A percentile compares a stretch with the other conserved stretches of the same genome.
These are phyloP conservation scores for Suhomyces kilbournensis DNA, from an alignment of 805 yeast genomes.

Conservation along the genomic window DNA sequence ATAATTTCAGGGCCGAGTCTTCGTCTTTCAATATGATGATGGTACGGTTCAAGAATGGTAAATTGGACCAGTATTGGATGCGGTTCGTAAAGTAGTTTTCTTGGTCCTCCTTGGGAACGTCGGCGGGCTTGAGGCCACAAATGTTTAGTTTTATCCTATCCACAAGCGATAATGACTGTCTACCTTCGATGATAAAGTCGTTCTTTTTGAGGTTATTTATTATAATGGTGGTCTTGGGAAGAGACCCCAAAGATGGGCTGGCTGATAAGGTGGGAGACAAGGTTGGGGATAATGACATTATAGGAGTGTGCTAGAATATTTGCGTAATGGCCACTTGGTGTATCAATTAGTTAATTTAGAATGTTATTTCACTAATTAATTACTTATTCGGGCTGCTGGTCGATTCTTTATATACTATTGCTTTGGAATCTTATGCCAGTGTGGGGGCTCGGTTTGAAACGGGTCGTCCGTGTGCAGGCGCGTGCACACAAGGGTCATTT, in stretches of 20 bases:
- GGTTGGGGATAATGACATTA: not conserved
- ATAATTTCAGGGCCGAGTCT: slow-evolving; percentile 23
- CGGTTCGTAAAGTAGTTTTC: slow-evolving; percentile 22
- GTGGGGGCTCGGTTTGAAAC: not conserved
- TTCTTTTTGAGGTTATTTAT: slow-evolving; percentile 30
- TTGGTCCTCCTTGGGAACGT: slow-evolving; percentile 7
- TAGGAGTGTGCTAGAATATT: not conserved
- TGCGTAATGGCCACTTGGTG: not conserved
- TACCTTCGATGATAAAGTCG: slow-evolving; percentile 24
- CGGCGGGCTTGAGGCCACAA: slow-evolving; percentile 20
- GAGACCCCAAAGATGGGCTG: not conserved
- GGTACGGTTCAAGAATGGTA: slow-evolving; percentile 37
- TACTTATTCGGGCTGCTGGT: not conserved
- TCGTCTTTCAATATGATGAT: slow-evolving; percentile 36
- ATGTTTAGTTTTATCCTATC: slow-evolving; percentile 34
- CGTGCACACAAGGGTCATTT: not conserved
- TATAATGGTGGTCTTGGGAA: slow-evolving; percentile 29
- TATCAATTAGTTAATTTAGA: not conserved
- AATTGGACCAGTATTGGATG: slow-evolving; percentile 36
- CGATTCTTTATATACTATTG: not conserved
- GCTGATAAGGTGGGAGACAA: not conserved
- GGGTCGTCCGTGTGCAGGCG: not conserved
- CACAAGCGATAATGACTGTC: slow-evolving; percentile 25
- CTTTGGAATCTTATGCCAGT: not conserved
- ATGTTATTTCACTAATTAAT: too few species aligned